Conservation (phyloP, 2,329 filamentous ascomycete genomes). For the Beauveria medogensis region DNA sequence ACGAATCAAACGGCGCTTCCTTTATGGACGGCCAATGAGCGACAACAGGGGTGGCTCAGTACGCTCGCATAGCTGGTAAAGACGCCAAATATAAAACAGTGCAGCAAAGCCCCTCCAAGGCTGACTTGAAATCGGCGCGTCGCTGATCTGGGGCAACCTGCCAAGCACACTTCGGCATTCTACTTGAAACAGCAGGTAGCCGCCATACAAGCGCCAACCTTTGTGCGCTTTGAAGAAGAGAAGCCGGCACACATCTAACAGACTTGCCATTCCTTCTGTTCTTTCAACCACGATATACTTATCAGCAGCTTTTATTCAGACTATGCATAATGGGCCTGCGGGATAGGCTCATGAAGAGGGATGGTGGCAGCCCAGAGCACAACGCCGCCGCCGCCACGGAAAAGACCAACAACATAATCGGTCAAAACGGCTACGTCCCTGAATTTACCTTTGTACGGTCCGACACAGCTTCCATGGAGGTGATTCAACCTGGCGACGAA, state of each 20-base stretch:
- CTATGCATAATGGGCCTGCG: slow-evolving; percentile 38
- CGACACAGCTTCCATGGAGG: slow-evolving; percentile 72
- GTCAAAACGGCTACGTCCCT: slow-evolving; percentile 31
- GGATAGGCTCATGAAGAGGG: slow-evolving; percentile 47
- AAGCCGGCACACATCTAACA: background rate
- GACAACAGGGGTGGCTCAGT: background rate
- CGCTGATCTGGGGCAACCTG: background rate
- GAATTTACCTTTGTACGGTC: slow-evolving; percentile 79
- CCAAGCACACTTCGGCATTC: background rate
- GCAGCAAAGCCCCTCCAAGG: background rate
- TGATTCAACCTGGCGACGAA: slow-evolving; percentile 59
- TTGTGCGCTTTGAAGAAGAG: background rate
- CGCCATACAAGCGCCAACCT: background rate
- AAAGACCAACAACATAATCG: slow-evolving; percentile 16
- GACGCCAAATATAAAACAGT: background rate
- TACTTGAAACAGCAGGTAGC: background rate
- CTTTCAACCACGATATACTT: background rate
- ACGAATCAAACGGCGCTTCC: background rate
- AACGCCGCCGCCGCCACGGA: slow-evolving; percentile 26
- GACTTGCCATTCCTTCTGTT: background rate
- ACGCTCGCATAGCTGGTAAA: background rate
- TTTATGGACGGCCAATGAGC: background rate
- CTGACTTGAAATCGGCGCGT: background rate
- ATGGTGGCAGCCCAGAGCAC: slow-evolving; percentile 23
- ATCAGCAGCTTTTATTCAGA: background rate